phyloP scores from a whole-genome alignment of 2,329 filamentous ascomycete species.

The Trichoderma citrinoviride region DNA sequence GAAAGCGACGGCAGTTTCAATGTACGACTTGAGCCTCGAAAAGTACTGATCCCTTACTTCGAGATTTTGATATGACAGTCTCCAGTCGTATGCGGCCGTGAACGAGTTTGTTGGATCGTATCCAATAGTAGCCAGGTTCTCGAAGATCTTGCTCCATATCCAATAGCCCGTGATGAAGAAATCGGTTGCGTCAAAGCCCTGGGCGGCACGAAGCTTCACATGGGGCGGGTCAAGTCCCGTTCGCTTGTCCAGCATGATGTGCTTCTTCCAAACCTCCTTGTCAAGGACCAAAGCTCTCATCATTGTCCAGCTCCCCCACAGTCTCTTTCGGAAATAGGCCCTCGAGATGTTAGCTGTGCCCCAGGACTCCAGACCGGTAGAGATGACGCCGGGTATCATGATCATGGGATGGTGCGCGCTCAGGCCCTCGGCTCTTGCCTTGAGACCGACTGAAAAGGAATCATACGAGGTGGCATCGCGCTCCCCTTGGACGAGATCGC shows the following conservation, averaged over 20 bases:
- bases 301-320: slow-evolving; percentile 99
- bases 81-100: slow-evolving; percentile 82
- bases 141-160: slow-evolving; percentile 99
- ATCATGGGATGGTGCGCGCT: slow-evolving; percentile 82
- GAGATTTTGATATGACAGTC: slow-evolving; percentile 83
- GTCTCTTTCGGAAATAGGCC: slow-evolving; percentile 86
- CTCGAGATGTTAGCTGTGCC: slow-evolving; percentile 81
- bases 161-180: slow-evolving; percentile 92
- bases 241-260: slow-evolving; percentile 92
- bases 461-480: slow-evolving; percentile 82
- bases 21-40: slow-evolving; percentile 81
- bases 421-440: slow-evolving; percentile 78
- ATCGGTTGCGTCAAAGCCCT: slow-evolving; percentile 96
- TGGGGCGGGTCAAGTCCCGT: slow-evolving; percentile 89
- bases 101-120: slow-evolving; percentile 82
- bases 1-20: slow-evolving; percentile 76
- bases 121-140: slow-evolving; percentile 92
- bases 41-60: slow-evolving; percentile 94
- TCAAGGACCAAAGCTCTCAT: slow-evolving; percentile 92
- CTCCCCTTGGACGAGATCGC: slow-evolving; percentile 81
- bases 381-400: slow-evolving; percentile 97
- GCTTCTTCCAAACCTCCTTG: slow-evolving; percentile 90
- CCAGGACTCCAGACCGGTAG: slow-evolving; percentile 95
- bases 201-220: slow-evolving; percentile 86
- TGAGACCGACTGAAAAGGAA: slow-evolving; percentile 85